These are phyloP conservation scores for Pseudoturritis turrita DNA, from an alignment of 345 rosid genomes.

Conservation along the genomic window DNA sequence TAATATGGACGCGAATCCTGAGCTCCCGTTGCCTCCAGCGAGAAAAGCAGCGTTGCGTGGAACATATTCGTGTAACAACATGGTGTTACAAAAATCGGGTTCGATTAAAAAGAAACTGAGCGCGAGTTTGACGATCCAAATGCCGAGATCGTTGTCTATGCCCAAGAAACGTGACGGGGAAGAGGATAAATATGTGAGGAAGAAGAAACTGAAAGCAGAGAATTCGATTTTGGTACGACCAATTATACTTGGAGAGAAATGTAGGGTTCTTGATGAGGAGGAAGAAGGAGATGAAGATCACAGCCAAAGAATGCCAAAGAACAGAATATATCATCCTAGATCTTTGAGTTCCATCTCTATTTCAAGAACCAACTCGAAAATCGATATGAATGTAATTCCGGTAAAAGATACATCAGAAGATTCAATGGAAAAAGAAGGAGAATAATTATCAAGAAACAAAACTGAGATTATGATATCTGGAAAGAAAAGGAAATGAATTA, in stretches of 20 bases:
- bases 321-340: constrained; percentile 41
- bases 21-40: constrained; percentile 45
- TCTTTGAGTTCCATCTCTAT: constrained; percentile 31
- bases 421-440: background rate
- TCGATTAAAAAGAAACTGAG: constrained; percentile 19
- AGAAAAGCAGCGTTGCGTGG: constrained; percentile 27
- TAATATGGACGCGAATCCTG: background rate
- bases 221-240: constrained; percentile 55
- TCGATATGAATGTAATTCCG: constrained; percentile 24
- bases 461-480: background rate
- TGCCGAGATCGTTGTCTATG: constrained; percentile 38
- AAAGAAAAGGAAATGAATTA: background rate
- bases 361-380: constrained; percentile 38
- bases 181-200: constrained; percentile 4
- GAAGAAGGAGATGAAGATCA: constrained; percentile 16
- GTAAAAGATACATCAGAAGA: background rate
- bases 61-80: constrained; percentile 30
- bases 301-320: constrained; percentile 40
- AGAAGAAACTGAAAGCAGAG: constrained; percentile 40
- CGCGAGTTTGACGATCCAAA: constrained; percentile 29
- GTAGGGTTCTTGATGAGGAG: constrained; percentile 41
- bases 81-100: constrained; percentile 9
- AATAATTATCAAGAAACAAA: background rate
- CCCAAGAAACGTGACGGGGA: background rate
- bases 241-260: constrained; percentile 72